Base-by-base conservation (phyloP, 768 basidiomycete species). In the Serpula lacrymans region DNA sequence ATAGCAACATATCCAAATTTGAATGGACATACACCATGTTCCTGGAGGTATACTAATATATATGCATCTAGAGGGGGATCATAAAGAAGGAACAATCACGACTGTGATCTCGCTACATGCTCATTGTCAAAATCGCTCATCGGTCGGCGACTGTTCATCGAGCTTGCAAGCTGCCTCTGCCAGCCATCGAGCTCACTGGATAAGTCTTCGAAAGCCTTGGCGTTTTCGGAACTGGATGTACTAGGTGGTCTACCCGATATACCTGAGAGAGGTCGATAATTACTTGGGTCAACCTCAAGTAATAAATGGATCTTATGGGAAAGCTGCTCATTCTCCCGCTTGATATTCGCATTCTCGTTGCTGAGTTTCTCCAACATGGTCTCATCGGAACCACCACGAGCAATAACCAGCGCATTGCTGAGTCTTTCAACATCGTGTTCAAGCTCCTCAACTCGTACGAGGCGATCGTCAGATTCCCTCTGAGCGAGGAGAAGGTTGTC, bases 241-340 rank as follows among this genome's bases (percentile, higher is more conserved):
- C 88, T 91, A 34, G 73, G 69, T 30, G 81, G 78, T 23, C 77
- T 77, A 42, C 69, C 73, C 4, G 68, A 67, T 30, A 68, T 69
- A 25, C 74, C 75, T 7, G 84, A 88, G 46, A 82, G 64, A 34
- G 70, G 69, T 22, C 80, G 80, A 53, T 83, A 89, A 3, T 76
- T 68, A 16, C 85, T 78, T 50, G 87, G 85, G 52, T 91, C 88
- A 31, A 88, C 89, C 53, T 92, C 89, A 39, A 95, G 76, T 12
- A 95, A 72, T 34, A 94, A 74, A 42, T 82, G 86, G 51, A 95
- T 91, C 73, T 91, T 92, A 59, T 89, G 88, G n/a, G 84, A 83
- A 31, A 93, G 75, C 51, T 91, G 82, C 55, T 88, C 85, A 59
- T 93, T 93, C 63, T 93, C 89, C 42, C 80, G 78, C 59, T 84